These are phyloP conservation scores for Wallacemonas rigidus DNA, from an alignment of 208 protist species.

Conservation along the genomic window DNA sequence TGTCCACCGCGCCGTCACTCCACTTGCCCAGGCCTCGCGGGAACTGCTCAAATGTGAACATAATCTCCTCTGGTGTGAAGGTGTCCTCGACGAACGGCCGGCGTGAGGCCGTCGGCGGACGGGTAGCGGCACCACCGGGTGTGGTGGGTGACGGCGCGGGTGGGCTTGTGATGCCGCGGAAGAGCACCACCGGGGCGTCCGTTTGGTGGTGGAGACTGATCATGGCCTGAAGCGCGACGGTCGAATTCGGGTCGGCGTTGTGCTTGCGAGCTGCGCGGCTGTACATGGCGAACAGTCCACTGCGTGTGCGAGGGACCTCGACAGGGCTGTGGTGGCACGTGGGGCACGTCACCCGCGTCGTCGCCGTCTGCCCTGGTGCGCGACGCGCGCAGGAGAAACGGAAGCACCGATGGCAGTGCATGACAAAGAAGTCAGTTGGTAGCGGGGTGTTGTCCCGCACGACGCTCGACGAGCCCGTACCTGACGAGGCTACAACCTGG, in stretches of 20 bases:
- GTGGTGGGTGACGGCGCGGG: background rate
- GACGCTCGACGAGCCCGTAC: background rate
- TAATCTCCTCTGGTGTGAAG: constrained; percentile 12
- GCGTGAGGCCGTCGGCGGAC: background rate
- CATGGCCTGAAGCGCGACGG: constrained; percentile 12
- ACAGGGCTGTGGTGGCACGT: constrained; percentile 6
- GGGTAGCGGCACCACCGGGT: background rate
- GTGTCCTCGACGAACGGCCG: constrained; percentile 11
- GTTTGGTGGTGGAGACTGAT: constrained; percentile 13
- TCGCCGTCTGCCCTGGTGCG: background rate
- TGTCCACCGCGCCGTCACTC: constrained; percentile 7
- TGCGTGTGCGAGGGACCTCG: constrained; percentile 3
- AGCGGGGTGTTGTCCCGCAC: background rate
- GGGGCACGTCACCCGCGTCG: background rate
- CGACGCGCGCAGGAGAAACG: constrained; percentile 12
- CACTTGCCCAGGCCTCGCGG: constrained; percentile 3
- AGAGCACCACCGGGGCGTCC: constrained; percentile 6
- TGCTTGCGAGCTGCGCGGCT: constrained; percentile 1
- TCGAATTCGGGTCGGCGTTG: constrained; percentile 9
- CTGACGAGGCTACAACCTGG: background rate
- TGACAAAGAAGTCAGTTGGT: background rate
- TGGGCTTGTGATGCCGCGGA: background rate
- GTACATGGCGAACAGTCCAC: constrained; percentile 12
- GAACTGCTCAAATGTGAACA: constrained; percentile 8
- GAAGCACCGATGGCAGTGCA: constrained; percentile 13